Evolutionary conservation across 2,329 filamentous ascomycete genomes (phyloP), one percentile per base, ranked within the genome.

Genomic region (Nannizziopsis arthrosporioides): DNA sequence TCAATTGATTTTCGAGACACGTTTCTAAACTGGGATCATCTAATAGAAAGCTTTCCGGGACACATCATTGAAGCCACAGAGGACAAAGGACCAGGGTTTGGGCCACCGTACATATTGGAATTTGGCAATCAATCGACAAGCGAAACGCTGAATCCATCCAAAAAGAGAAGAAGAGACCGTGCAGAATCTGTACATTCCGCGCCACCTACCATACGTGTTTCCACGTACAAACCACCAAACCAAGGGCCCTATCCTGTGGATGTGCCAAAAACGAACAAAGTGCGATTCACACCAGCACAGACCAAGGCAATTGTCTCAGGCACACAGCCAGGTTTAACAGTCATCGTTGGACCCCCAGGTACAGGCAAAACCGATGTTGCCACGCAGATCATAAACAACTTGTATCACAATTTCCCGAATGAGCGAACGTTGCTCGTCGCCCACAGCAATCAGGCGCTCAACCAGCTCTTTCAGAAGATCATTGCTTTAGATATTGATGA

Each of bases 331-430:
- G 92, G 93, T 15, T 74, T 98, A 44, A 95, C 90, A 1, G 78
- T 98, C 42, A 84, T 98, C 56, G 86, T 98, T 53, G 92, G 92
- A 1, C 92, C 92, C 47, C 92, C 92, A 6, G 92, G 92, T 47
- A 98, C 92, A 5, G 92, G 93, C 53, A 98, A 98, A 72, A 98
- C 92, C n/a, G 92, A 98, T 66, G 92, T 98, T 46, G 89, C 88
- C 42, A 95, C 90, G 3, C 92, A 98, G 65, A 93, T 96, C 63
- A 98, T 98, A 68, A 95, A 86, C 71, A 95, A 96, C 64, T 84
- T 98, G 57, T 98, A 98, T 62, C 90, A 96, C 71, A 94, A 96
- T 67, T 98, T 95, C 63, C 89, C 92, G 6, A 75, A 82, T 54
- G 88, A 98, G 65, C 84, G 87, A 57, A 98, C 92, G 0, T 71